Evolutionary conservation across 169 alveolate genomes (phyloP), one percentile per base, ranked within the genome.

Genomic region (Cryptosporidium parvum): DNA sequence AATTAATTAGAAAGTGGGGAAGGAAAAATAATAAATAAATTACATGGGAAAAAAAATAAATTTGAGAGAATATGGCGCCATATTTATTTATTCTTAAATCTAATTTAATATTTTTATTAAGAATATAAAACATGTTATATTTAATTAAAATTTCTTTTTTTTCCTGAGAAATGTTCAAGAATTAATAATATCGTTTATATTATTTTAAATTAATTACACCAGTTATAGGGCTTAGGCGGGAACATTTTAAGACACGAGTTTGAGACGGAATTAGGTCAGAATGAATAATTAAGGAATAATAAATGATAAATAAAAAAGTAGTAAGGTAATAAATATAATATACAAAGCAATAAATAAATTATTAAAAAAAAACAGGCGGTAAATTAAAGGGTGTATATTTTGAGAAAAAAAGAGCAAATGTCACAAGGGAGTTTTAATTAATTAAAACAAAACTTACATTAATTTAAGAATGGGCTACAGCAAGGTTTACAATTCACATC

Each of bases 401-500:
- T 69, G n/a, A n/a, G 26, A 37, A 51, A 48, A 33, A 2, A 14
- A 51, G 37, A 26, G 48, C 12, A 42, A 45, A 61, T 44, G 44
- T 37, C 31, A n/a, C 51, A 51, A 44, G 39, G 51, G 48, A 45
- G 29, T 31, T 48, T 71, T 51, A 48, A 23, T 48, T 29, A 61
- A 12, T 61, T 61, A 33, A 61, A 33, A 61, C 69, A 61, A 26
- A 29, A 29, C 42, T 16, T n/a, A 61, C 18, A 2, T 61, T 18
- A 29, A 61, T 18, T 29, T 48, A 75, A 75, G 67, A 21, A 75
- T 75, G 86, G 86, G 86, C 86, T 75, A 75, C 72, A 75, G 86
- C 56, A 75, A 75, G 58, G 72, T 75, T 58, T 75, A 75, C 72
- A 84, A 84, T 51, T 70, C 96, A 84, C 97, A 96, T 92, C 97